Base-by-base conservation (phyloP, 257 asterid genomes). In the Plantago elongata region DNA sequence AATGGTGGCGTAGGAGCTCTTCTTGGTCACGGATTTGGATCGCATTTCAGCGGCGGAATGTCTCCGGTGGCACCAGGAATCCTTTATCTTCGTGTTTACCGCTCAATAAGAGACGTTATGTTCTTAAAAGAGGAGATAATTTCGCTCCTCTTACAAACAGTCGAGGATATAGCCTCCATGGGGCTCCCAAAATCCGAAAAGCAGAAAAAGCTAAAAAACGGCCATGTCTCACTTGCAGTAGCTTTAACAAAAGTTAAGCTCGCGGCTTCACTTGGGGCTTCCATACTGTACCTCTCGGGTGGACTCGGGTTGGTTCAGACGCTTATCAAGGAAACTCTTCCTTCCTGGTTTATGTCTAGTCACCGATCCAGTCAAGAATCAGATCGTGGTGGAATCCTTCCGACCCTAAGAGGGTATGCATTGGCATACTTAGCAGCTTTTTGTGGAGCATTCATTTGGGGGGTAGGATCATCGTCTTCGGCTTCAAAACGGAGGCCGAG, bases 41-140 rank as follows among this genome's bases (percentile, higher is more conserved):
- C 98, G 1, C 98, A 91, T 70, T 86, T 84, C 73, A 70, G 70
- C 2, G 95, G 97, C 5, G 97, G 96, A 58, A 86, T 89, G 74
- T 80, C 99, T 10, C 91, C 99, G 0, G 97, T 84, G 45, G 99
- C 99, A 14, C 99, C 99, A 0, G 99, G 99, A 65, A 84, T 92
- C 51, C 82, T 89, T 18, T 92, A 89, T 55, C 69, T 92, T 11
- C 94, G 99, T 11, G 93, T 85, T 16, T 89, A 77, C 69, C 84
- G 96, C 12, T 87, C 93, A 3, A 83, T 89, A 22, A 72, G 94
- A 60, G 99, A 92, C 61, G 74, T 87, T 74, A 89, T 84, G 95
- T 92, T 92, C 77, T 72, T 89, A 69, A 76, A 87, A 65, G 99
- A 92, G 58, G 95, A 81, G 74, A 83, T 92, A 48, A 78, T 92